Conservation (phyloP, 805 yeast genomes). For the Clavispora santaluciae region DNA sequence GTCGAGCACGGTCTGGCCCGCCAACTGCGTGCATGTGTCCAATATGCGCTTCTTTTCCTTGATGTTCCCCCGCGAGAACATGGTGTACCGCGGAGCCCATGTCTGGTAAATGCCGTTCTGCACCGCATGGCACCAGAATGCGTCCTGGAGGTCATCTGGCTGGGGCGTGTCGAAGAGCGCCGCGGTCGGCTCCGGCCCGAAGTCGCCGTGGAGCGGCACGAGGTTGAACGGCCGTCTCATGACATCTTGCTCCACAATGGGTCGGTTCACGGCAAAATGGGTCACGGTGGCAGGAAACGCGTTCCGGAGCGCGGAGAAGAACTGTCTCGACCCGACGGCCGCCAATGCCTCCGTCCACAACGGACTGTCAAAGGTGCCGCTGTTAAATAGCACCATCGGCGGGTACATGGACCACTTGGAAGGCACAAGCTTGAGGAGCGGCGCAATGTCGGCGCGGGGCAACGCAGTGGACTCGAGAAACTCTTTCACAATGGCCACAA, state of each 20-base stretch:
- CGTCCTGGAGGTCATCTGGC: constrained; percentile 39
- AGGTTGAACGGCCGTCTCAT: constrained; percentile 65
- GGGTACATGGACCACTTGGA: constrained; percentile 59
- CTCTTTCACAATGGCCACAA: neutral
- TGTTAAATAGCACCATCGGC: constrained; percentile 59
- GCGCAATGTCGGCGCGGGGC: neutral
- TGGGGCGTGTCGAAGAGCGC: constrained; percentile 15
- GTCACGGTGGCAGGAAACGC: constrained; percentile 26
- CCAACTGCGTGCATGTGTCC: constrained; percentile 32
- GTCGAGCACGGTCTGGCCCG: constrained; percentile 51
- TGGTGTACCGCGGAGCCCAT: constrained; percentile 83
- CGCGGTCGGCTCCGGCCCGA: constrained; percentile 44
- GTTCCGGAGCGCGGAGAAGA: constrained; percentile 12
- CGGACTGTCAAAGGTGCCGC: constrained; percentile 40
- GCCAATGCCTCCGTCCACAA: constrained; percentile 24
- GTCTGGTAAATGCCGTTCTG: constrained; percentile 75
- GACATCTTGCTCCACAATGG: constrained; percentile 51
- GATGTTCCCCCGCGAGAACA: constrained; percentile 85
- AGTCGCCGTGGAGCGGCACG: constrained; percentile 58
- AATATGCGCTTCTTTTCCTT: constrained; percentile 72
- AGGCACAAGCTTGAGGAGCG: constrained; percentile 27
- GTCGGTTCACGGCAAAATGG: constrained; percentile 68
- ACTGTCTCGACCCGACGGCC: constrained; percentile 6
- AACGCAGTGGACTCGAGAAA: neutral
- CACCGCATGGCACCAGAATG: constrained; percentile 66